These are phyloP conservation scores for Leishmania turanica DNA, from an alignment of 208 protist genomes.

Conservation along the genomic window DNA sequence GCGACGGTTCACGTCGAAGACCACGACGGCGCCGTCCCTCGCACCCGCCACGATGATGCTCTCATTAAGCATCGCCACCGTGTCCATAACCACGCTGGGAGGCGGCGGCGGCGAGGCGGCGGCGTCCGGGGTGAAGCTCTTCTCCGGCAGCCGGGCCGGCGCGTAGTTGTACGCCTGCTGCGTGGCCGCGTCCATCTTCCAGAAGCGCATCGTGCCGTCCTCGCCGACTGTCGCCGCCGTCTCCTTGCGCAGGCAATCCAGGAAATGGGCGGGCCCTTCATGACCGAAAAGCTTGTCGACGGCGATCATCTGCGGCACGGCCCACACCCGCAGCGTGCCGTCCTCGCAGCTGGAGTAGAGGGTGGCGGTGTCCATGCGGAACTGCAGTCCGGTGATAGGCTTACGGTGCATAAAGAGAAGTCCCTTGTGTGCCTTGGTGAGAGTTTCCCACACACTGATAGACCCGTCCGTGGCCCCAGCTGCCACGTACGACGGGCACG, in stretches of 20 bases:
- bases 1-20: slow-evolving; percentile 85
- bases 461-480: slow-evolving; percentile 76
- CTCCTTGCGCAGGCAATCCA: slow-evolving; percentile 73
- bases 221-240: slow-evolving; percentile 80
- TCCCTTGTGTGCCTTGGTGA: slow-evolving; percentile 61
- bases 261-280: slow-evolving; percentile 55
- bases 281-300: slow-evolving; percentile 90
- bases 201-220: slow-evolving; percentile 90
- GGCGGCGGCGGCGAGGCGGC: background rate
- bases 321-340: slow-evolving; percentile 88
- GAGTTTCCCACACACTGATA: slow-evolving; percentile 85
- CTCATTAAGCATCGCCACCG: slow-evolving; percentile 87
- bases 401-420: slow-evolving; percentile 85
- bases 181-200: slow-evolving; percentile 88
- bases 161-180: slow-evolving; percentile 73
- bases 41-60: slow-evolving; percentile 65
- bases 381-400: slow-evolving; percentile 84
- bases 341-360: slow-evolving; percentile 81
- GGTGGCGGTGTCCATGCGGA: slow-evolving; percentile 64
- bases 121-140: background rate
- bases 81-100: slow-evolving; percentile 57
- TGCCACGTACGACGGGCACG: slow-evolving; percentile 81
- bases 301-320: slow-evolving; percentile 83
- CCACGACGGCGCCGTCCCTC: slow-evolving; percentile 75
- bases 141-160: slow-evolving; percentile 9